Evolutionary conservation across 352 stramenopile species (phyloP), one percentile per base, ranked within the genome.

Genomic region (Phytophthora cryptogea): DNA sequence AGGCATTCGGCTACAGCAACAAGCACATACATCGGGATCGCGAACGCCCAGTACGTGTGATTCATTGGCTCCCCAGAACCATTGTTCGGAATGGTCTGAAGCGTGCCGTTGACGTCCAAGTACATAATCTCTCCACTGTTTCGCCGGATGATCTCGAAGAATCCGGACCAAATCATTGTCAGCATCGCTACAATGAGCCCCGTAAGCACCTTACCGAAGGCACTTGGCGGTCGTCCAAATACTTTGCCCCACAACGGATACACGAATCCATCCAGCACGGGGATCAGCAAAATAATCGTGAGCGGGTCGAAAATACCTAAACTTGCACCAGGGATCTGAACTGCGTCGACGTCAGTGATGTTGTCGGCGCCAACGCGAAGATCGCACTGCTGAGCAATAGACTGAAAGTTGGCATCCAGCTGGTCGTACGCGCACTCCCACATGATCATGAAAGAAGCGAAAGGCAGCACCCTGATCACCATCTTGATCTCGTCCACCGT

Each of bases 361-460:
- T 68, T 60, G 36, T 84, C 66, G 3, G 66, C 45, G 8, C 66
- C 70, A 5, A 93, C 14, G 0, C 86, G 86, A 0, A 92, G 68
- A 41, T 95, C 86, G 30, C 81, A 92, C 62, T 95, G 86, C 66
- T 95, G 86, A 7, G 86, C 76, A 36, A 95, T 95, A 0, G 80
- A 92, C 72, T 95, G 86, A 52, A 95, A 95, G 42, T 95, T 95
- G 30, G 86, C 86, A 46, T 95, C 86, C 13, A 93, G 59, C 52
- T 95, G 86, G 62, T 93, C 86, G 69, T 92, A 95, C 14, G 84
- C 83, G 39, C 83, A 93, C 58, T 93, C 81, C 86, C 86, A 95
- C 69, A 93, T 90, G 71, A 95, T 90, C 77, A 90, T 92, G 63
- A 93, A 95, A n/a, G 76, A 89, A 41, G 86, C 83, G 52, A 95